Base-by-base conservation (phyloP, 106 monocot genomes). In the Hemerocallis citrina region DNA sequence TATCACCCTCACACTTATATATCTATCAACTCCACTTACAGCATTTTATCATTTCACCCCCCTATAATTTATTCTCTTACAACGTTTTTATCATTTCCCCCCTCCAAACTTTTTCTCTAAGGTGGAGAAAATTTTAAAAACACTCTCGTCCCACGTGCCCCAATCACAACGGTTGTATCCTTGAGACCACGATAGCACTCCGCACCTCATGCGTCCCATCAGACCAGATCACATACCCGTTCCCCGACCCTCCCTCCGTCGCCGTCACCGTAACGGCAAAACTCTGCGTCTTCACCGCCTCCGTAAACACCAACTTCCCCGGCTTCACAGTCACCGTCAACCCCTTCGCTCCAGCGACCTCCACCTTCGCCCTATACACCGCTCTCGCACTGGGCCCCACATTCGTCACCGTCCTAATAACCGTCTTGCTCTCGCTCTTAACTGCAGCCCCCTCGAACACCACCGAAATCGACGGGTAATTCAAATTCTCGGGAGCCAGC, bases 201-300 rank as follows among this genome's bases (percentile, higher is more conserved):
- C 87, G 80, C 1, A 96, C 96, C 59, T 77, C 81, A 52, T 91
- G 96, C 30, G 58, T 51, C 51, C 90, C 96, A 65, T 96, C 96
- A 0, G 84, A 72, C 96, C 96, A 96, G 22, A 81, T 66, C 52
- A 96, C 59, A 66, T 72, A 79, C 19, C 81, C 90, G 57, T 69
- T 79, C 16, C 47, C 70, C 22, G 39, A 56, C 45, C 56, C 82
- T 5, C 17, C 77, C 19, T 48, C 52, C 39, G 64, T 35, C 38
- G 68, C 74, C 22, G 75, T 66, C 45, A 84, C 74, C 27, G 79
- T 77, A 43, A 90, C 81, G 0, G 69, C 68, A 66, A 74, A 94
- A 35, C 75, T 80, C 80, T 61, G 76, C 68, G 40, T 64, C 68
- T 23, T 80, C 52, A 45, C 71, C 23, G 50, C 70, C 31, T 69